phyloP scores from a whole-genome alignment of 2,329 filamentous ascomycete genomes.

The Podosphaera leucotricha region DNA sequence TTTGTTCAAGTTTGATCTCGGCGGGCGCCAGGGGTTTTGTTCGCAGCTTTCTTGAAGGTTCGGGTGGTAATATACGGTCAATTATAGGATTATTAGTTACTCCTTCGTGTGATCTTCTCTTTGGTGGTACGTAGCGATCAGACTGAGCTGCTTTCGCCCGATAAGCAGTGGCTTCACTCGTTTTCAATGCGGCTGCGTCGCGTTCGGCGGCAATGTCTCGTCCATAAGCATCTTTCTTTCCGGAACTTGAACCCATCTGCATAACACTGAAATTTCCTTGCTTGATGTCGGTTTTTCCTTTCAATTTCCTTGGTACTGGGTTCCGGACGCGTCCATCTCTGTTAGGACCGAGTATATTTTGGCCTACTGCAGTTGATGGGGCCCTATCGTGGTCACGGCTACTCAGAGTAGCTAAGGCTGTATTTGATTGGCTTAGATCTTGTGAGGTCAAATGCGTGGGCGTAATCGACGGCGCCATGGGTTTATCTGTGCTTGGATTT shows the following conservation, averaged over 20 bases:
- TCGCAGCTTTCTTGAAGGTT: conserved; percentile 7
- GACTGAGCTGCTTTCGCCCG: conserved; percentile 32
- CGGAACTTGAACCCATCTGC: conserved; percentile 28
- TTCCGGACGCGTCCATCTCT: conserved; percentile 29
- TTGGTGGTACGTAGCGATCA: conserved; percentile 27
- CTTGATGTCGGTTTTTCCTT: conserved; percentile 30
- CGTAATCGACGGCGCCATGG: conserved; percentile 3
- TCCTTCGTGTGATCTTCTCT: conserved; percentile 13
- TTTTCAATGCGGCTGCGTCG: conserved; percentile 30
- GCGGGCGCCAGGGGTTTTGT: conserved; percentile 18
- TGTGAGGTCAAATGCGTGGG: conserved; percentile 7
- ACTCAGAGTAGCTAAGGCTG: conserved; percentile 18
- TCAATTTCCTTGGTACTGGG: conserved; percentile 36
- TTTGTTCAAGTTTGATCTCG: conserved; percentile 34
- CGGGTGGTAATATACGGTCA: conserved; percentile 11
- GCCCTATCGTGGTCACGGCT: conserved; percentile 33
- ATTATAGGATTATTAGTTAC: conserved; percentile 5
- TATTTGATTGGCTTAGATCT: conserved; percentile 6
- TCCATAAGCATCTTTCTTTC: conserved; percentile 15
- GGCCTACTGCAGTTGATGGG: conserved; percentile 9
- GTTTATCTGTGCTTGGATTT: no score
- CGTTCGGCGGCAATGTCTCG: conserved; percentile 29
- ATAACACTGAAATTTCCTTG: conserved; percentile 40
- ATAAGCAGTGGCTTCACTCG: conserved; percentile 35
- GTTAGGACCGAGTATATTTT: conserved; percentile 16